phyloP scores from a whole-genome alignment of 345 rosid genomes.

The Hibiscus tridactylites region DNA sequence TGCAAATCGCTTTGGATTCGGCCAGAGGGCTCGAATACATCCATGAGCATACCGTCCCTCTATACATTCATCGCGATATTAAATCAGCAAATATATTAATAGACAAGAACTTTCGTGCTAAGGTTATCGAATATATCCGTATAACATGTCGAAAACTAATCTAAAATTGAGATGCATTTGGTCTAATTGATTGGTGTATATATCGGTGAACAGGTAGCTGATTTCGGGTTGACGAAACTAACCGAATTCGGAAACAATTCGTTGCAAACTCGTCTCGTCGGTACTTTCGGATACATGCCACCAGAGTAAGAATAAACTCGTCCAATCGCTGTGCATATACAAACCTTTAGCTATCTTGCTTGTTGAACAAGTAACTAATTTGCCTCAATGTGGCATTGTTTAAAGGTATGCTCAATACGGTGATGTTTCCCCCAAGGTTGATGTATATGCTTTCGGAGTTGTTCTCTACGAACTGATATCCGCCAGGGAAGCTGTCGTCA shows the following conservation, averaged over 20 bases:
- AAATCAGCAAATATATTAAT: conserved; percentile 91
- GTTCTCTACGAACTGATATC: conserved; percentile 91
- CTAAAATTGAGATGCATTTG: background rate
- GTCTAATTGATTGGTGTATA: background rate
- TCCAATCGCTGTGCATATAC: no score
- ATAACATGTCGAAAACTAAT: background rate
- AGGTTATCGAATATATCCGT: conserved; percentile 34
- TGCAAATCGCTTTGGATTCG: conserved; percentile 89
- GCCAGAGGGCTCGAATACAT: conserved; percentile 98
- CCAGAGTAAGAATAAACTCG: conserved; percentile 59
- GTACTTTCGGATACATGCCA: conserved; percentile 99
- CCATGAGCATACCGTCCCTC: conserved; percentile 94
- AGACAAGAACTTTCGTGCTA: conserved; percentile 72
- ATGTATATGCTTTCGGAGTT: conserved; percentile 93
- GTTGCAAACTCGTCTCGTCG: conserved; percentile 64
- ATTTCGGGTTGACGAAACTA: conserved; percentile 84
- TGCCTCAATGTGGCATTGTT: background rate
- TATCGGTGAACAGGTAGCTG: conserved; percentile 59
- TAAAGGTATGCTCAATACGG: conserved; percentile 75
- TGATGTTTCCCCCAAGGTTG: conserved; percentile 82
- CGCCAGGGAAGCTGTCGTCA: conserved; percentile 76
- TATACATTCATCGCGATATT: conserved; percentile 90
- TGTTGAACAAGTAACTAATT: background rate
- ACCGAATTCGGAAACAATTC: conserved; percentile 70
- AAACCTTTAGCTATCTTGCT: background rate